Base-by-base conservation (phyloP, 2,329 filamentous ascomycete genomes). In the Didymella arachidicola region DNA sequence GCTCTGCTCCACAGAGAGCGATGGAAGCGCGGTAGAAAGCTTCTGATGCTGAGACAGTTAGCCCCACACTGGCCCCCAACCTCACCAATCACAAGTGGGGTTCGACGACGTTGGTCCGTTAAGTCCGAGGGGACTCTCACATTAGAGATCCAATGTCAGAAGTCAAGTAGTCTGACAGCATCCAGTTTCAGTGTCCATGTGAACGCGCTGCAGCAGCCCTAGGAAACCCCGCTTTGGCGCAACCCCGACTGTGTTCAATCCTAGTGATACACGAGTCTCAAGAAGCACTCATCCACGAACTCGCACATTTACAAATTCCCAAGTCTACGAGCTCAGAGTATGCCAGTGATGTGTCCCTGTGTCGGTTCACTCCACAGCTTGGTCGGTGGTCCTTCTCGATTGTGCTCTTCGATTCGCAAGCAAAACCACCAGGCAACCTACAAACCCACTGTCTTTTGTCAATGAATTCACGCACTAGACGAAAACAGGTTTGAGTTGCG, bases 1-100 rank as follows among this genome's bases (percentile, higher is more conserved):
- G 25, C 7, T 42, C 36, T 16, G 18, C 19, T 29, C 26, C 43
- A 53, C 27, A 19, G 49, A 58, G 32, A 19, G 38, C 38, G 14
- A 16, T 49, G 27, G 45, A 58, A 45, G 7, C 4, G 16, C n/a
- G 34, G 16, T 8, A 39, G 36, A 39, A 41, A 7, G 18, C 18
- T 42, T 22, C 29, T 38, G 39, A 38, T 26, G 30, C 18, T 34
- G 41, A 34, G 12, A 22, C 18, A 12, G 34, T 8, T 12, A 25
- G 34, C 41, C 38, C 49, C 49, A 34, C 43, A 42, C 25, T 48
- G 6, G 42, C 16, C 39, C 49, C n/a, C 30, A 38, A 53, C 55
- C 43, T 57, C 55, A 47, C 48, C 42, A 39, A 3, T 12, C 3
- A 22, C 22, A 19, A 19, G 36, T 25, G 39, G 41, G 7, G 52